Evolutionary conservation across 805 yeast genomes (phyloP), one percentile per base, ranked within the genome.

Genomic region (Diddensiella caesifluorescens): DNA sequence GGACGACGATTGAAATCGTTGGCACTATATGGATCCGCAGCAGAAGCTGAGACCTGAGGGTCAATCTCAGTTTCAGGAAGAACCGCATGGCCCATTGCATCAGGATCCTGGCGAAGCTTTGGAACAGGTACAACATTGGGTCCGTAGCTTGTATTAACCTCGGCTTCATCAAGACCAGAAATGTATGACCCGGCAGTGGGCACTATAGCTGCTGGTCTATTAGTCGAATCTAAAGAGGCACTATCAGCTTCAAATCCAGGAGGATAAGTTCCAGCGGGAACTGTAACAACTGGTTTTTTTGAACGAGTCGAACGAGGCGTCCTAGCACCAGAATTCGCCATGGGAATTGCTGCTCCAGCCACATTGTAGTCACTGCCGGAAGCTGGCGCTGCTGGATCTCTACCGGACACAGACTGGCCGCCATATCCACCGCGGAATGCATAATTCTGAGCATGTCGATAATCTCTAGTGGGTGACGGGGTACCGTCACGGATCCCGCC

Each of bases 121-220:
- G 63, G 60, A 12, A 59, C 44, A 4, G 57, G 56, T 3, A 57
- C 59, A 2, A 56, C 63, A 27, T 53, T 54, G 1, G 61, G 60
- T 4, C 61, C 61, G 32, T 44, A 57, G 12, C 27, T 30, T 9
- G 26, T 10, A 6, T n/a, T 26, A 6, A n/a, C n/a, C 7, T 13
- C n/a, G 13, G 30, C 31, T 21, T 42, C 43, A 12, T 45, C 48
- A 3, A 54, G 47, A 6, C 58, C 63, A n/a, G 48, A 34, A 12
- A 57, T 35, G 30, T 54, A 56, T 5, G 56, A 45, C 2, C 63
- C 62, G 5, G 64, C 63, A 12, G 62, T 59, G 9, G 56, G 42
- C 16, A 23, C 32, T 12, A 27, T 31, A 15, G 34, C 29, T 3
- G 20, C 25, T 22, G 46, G 13, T n/a, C 39, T 12, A 27, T 16